These are phyloP conservation scores for Alternaria viburni DNA, from an alignment of 2,329 filamentous ascomycete genomes.

Conservation along the genomic window DNA sequence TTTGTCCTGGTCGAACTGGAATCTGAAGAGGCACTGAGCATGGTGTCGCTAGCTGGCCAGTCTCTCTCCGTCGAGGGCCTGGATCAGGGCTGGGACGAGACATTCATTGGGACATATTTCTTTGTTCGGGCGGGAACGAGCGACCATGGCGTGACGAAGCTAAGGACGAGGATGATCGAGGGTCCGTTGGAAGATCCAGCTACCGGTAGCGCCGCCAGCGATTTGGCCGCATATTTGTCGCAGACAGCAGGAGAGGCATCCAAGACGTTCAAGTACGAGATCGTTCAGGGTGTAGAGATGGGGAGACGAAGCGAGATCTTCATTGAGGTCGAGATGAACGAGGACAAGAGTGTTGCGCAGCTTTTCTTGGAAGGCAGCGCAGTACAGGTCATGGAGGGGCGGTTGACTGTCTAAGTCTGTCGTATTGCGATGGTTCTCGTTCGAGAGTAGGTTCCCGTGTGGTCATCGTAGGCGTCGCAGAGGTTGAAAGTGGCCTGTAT, in stretches of 20 bases:
- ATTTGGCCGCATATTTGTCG: conserved; percentile 54
- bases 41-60: conserved; percentile 45
- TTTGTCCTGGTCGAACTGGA: conserved; percentile 71
- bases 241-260: conserved; percentile 46
- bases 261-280: conserved; percentile 47
- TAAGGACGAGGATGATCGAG: conserved; percentile 69
- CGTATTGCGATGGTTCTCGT: not conserved
- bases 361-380: conserved; percentile 54
- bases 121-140: conserved; percentile 57
- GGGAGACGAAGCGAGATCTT: conserved; percentile 58
- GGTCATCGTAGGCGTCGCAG: not conserved
- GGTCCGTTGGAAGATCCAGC: conserved; percentile 57
- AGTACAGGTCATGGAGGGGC: conserved; percentile 50
- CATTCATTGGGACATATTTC: conserved; percentile 65
- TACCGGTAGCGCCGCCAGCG: conserved; percentile 59
- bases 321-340: conserved; percentile 53
- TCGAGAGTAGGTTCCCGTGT: not conserved
- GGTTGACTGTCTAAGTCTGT: conserved; percentile 28
- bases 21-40: conserved; percentile 63
- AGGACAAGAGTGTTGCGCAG: conserved; percentile 46
- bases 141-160: conserved; percentile 30
- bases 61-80: conserved; percentile 44
- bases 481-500: not conserved
- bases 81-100: conserved; percentile 59
- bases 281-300: conserved; percentile 61